phyloP scores from a whole-genome alignment of 192 early-diverging fungal genomes.

The Linnemannia schmuckeri region DNA sequence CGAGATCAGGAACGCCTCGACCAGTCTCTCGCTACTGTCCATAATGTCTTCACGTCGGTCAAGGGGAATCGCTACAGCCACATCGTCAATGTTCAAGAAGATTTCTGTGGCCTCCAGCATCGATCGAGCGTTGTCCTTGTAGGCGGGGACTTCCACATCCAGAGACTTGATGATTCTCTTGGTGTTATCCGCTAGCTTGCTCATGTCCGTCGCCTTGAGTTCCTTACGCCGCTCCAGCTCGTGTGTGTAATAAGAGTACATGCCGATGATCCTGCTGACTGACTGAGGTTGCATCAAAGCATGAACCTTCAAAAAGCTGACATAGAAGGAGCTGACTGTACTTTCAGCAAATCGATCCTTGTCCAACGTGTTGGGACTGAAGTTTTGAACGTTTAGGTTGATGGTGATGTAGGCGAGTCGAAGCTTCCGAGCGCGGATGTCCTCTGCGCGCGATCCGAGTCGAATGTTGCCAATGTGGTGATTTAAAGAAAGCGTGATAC shows the following conservation, averaged over 20 bases:
- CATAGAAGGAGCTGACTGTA: slow-evolving; percentile 58
- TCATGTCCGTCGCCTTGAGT: slow-evolving; percentile 68
- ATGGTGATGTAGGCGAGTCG: slow-evolving; percentile 76
- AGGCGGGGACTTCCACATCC: slow-evolving; percentile 64
- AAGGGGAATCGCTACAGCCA: slow-evolving; percentile 76
- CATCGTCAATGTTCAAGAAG: slow-evolving; percentile 63
- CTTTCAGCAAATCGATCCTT: slow-evolving; percentile 58
- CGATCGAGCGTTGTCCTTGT: slow-evolving; percentile 63
- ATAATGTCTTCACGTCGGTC: slow-evolving; percentile 56
- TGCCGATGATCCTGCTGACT: slow-evolving; percentile 71
- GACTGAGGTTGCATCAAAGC: slow-evolving; percentile 82
- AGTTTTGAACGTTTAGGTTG: slow-evolving; percentile 73
- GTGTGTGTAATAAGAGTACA: slow-evolving; percentile 74
- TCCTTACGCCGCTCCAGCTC: slow-evolving; percentile 73
- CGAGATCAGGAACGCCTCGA: slow-evolving; percentile 75
- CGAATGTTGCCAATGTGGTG: slow-evolving; percentile 55
- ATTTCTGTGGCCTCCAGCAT: slow-evolving; percentile 69
- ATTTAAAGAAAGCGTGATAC: slow-evolving; percentile 71
- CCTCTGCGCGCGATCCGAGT: slow-evolving; percentile 47
- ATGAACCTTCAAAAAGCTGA: slow-evolving; percentile 72
- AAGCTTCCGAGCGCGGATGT: slow-evolving; percentile 57
- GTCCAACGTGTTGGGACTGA: slow-evolving; percentile 34
- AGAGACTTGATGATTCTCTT: slow-evolving; percentile 75
- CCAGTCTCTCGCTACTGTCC: slow-evolving; percentile 45
- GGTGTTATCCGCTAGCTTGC: slow-evolving; percentile 75